Base-by-base conservation (phyloP, 2,329 filamentous ascomycete species). In the Chaetomium olivaceum region DNA sequence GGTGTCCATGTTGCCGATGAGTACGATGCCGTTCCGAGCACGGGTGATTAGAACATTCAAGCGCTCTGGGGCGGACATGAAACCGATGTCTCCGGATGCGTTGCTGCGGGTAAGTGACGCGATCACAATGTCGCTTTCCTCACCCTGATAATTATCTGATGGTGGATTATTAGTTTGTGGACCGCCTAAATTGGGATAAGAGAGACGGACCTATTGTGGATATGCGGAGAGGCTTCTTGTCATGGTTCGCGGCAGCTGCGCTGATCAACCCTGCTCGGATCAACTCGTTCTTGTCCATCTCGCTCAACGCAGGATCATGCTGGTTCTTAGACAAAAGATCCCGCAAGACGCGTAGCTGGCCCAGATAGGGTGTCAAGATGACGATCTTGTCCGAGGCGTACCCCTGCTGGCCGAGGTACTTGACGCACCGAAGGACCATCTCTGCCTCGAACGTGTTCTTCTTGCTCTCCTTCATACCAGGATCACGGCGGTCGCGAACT, bases 121-220 rank as follows among this genome's bases (percentile, higher is more conserved):
- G 8, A 93, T 83, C 0, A 92, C 87, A 19, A 93, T 89, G 1
- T 92, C 86, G 46, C 85, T 87, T 69, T 93, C 90, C 71, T 93
- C 90, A 1, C 91, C 90, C 73, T 93, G 91, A 64, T 90, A 93
- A 67, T 93, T 93, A 67, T 93, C 90, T 89, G 27, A 11, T 56
- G 55, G 48, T 25, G 2, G 16, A 62, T 70, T 62, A 67, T 70
- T 62, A 67, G 62, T 36, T 50, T 43, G 16, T 64, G 14, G 19
- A 11, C n/a, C 43, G 8, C 29, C 46, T 14, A 19, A 21, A 7
- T 6, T 21, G 6, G 33, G 19, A 27, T 54, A 14, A 11, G 9
- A 9, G 25, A n/a, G 16, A 27, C 83, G 74, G 76, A 90, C 88
- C 88, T 60, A 93, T 89, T 0, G 90, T 92, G 0, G 90, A 91